Base-by-base conservation (phyloP, 2,329 filamentous ascomycete species). In the Cadophora sp. region DNA sequence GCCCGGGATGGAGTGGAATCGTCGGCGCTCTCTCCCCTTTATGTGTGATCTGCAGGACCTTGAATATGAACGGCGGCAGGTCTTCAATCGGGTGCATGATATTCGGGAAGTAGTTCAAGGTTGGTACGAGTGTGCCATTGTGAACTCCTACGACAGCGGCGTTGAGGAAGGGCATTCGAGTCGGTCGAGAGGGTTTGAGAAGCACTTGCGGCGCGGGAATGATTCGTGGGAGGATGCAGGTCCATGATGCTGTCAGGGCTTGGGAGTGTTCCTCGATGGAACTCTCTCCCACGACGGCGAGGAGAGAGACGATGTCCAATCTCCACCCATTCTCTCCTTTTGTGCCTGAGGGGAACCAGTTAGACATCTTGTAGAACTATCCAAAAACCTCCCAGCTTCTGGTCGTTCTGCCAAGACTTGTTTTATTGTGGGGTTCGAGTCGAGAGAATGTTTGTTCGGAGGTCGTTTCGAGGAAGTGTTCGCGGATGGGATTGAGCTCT, bases 121-220 rank as follows among this genome's bases (percentile, higher is more conserved):
- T 82, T 64, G 83, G 81, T 33, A 87, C 80, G 1, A 81, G 79
- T 3, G 83, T 83, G 58, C 87, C 87, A 67, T 83, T 86, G 70
- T 85, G 82, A 9, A 89, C 85, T n/a, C 87, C 87, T 1, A 83
- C 82, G 73, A 89, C 84, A 62, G 82, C 82, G 48, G 85, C 85
- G 18, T 81, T 79, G 18, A 82, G 81, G 68, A 85, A 82, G 53
- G 87, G 87, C 73, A 89, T 82, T 53, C 86, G 82, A 33, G 79
- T 79, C 8, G 85, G 85, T 2, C 87, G 83, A 24, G 80, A 79
- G 11, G 86, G 82, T 66, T 85, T 86, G 56, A 89, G 79, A n/a
- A 90, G 80, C 56, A 85, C 85, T 76, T 89, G 87, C 0, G 87
- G 87, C 1, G 87, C 87, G 9, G 87, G 87, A 33, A 89, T 82